These are phyloP conservation scores for Fusarium coffeatum DNA, from an alignment of 2,329 filamentous ascomycete genomes.

Conservation along the genomic window DNA sequence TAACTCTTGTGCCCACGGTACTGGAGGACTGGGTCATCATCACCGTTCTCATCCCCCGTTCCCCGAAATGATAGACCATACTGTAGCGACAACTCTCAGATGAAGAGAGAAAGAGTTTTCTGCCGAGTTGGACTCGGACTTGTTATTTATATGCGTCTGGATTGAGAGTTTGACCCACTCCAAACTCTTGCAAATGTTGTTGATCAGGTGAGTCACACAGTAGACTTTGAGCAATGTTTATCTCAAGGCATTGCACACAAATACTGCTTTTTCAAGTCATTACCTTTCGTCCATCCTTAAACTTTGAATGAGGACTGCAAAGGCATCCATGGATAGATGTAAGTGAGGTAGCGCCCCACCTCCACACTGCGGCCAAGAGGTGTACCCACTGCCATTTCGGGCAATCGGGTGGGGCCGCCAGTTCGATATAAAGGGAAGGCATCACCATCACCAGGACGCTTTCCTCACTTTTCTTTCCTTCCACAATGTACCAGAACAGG, in stretches of 20 bases:
- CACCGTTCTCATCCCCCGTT: neutral
- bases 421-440: neutral
- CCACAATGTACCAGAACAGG: too few relatives aligned
- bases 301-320: neutral
- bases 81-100: neutral
- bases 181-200: neutral
- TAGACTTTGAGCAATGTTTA: neutral
- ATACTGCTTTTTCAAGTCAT: too few relatives aligned
- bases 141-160: neutral
- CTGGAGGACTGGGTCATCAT: neutral
- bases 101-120: neutral
- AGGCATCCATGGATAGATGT: neutral
- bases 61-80: neutral
- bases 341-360: neutral
- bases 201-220: neutral
- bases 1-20: neutral
- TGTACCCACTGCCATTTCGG: too few relatives aligned
- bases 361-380: neutral
- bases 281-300: neutral
- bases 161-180: neutral
- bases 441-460: neutral
- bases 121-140: neutral
- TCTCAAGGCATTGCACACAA: neutral
- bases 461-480: too few relatives aligned
- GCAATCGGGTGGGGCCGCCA: neutral